Percentiles rank a stretch among this genome's conserved stretches.
Evolutionary conservation across 2,329 filamentous ascomycete species (phyloP).

Genomic region (Botrytis medusae): DNA sequence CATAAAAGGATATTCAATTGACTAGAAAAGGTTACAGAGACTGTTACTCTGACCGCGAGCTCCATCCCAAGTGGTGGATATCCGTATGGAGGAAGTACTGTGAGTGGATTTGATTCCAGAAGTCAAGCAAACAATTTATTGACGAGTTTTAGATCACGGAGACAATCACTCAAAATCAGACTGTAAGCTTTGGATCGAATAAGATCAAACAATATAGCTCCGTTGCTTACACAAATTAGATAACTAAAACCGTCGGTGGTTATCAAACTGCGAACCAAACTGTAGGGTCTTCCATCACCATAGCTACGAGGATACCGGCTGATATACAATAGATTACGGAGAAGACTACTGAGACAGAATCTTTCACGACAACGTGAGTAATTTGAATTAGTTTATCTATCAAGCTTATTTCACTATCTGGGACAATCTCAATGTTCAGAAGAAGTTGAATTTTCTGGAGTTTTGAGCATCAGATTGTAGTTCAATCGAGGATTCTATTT

Average conservation of each 20-base stretch:
- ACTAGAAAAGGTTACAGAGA: conserved; percentile 1
- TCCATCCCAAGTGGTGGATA: background rate
- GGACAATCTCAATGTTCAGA: background rate
- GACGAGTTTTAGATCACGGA: conserved; percentile 8
- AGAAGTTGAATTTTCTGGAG: background rate
- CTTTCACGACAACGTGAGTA: conserved; percentile 18
- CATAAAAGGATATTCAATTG: background rate
- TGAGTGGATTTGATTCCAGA: background rate
- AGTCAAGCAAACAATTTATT: background rate
- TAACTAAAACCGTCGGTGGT: conserved; percentile 9
- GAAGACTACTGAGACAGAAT: conserved; percentile 15
- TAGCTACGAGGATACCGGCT: background rate
- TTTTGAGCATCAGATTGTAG: background rate
- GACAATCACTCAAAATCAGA: conserved; percentile 11
- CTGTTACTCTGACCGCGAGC: background rate
- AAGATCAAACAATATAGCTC: background rate
- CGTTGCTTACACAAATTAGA: background rate
- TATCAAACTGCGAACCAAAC: conserved; percentile 12
- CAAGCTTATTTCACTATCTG: background rate
- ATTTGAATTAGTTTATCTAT: background rate
- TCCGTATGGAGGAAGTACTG: conserved; percentile 4
- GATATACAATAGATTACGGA: conserved; percentile 11
- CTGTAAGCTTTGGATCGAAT: background rate
- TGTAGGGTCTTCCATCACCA: background rate
- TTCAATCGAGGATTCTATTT: background rate